These are phyloP conservation scores for Neospermospora avenae DNA, from an alignment of 2,329 filamentous ascomycete species.

Conservation along the genomic window DNA sequence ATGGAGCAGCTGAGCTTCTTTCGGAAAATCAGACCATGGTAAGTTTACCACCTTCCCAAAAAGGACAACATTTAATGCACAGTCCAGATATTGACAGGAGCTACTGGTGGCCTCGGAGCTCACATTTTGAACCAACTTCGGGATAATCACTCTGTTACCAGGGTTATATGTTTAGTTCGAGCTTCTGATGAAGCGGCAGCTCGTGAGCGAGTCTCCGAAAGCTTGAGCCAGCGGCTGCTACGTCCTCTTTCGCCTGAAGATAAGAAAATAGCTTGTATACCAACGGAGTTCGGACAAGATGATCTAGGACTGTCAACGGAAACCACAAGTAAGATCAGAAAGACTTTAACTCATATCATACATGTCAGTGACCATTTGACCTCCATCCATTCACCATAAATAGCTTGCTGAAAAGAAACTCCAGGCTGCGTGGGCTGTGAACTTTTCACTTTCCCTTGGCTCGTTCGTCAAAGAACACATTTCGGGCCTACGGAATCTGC, in stretches of 20 bases:
- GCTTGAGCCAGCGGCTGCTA: conserved; percentile 37
- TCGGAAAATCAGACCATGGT: background rate
- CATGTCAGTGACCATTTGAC: conserved; percentile 41
- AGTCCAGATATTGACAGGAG: conserved; percentile 42
- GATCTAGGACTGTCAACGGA: conserved; percentile 46
- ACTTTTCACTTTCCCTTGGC: conserved; percentile 55
- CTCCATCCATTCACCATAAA: background rate
- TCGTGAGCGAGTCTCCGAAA: conserved; percentile 42
- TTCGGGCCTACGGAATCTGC: conserved; percentile 45
- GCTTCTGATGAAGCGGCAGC: conserved; percentile 42
- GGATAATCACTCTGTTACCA: conserved; percentile 36
- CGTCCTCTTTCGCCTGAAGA: conserved; percentile 25
- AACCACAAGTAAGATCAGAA: conserved; percentile 41
- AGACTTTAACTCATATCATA: conserved; percentile 49
- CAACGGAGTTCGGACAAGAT: conserved; percentile 44
- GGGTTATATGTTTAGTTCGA: conserved; percentile 56
- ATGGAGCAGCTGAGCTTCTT: background rate
- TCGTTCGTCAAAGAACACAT: conserved; percentile 53
- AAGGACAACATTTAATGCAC: background rate
- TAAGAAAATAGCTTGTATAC: conserved; percentile 38
- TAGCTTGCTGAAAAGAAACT: background rate
- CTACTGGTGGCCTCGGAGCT: conserved; percentile 49
- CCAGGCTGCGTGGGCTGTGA: conserved; percentile 56
- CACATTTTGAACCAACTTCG: conserved; percentile 48
- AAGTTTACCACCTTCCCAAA: background rate